phyloP scores from a whole-genome alignment of 1,139 yeast species.

The Kluyveromyces marxianus region DNA sequence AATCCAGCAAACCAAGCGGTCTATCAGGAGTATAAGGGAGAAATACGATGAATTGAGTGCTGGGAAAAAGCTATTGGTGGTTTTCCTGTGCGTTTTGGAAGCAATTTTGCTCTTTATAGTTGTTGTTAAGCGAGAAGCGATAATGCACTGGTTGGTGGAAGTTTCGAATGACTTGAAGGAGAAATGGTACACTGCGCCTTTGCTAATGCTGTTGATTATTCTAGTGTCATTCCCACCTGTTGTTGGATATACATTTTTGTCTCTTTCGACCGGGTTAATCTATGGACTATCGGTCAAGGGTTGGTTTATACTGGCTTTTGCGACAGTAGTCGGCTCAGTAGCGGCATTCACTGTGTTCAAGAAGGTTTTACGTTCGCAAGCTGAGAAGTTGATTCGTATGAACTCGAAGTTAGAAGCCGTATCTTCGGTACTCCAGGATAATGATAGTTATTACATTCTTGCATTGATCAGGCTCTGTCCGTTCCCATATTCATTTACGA shows the following conservation, averaged over 20 bases:
- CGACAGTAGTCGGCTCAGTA: conserved; percentile 68
- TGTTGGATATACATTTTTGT: conserved; percentile 69
- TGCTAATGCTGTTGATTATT: conserved; percentile 45
- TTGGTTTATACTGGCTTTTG: conserved; percentile 66
- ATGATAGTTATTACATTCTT: conserved; percentile 58
- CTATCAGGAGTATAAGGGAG: conserved; percentile 10
- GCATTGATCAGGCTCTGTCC: conserved; percentile 80
- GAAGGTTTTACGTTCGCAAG: conserved; percentile 49
- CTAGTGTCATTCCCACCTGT: conserved; percentile 76
- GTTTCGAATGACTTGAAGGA: conserved; percentile 36
- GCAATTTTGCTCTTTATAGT: conserved; percentile 29
- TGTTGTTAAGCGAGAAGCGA: conserved; percentile 41
- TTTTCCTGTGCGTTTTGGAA: conserved; percentile 16
- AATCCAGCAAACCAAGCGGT: conserved; percentile 16
- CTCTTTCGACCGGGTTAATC: conserved; percentile 69
- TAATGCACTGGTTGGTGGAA: conserved; percentile 38
- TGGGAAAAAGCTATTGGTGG: conserved; percentile 20
- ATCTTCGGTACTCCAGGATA: conserved; percentile 62
- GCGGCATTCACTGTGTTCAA: conserved; percentile 64
- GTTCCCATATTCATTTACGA: conserved; percentile 83
- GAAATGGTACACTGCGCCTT: conserved; percentile 40
- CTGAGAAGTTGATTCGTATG: conserved; percentile 42
- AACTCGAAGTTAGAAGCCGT: conserved; percentile 70
- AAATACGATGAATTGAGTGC: conserved; percentile 16
- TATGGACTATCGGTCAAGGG: conserved; percentile 72